phyloP scores from a whole-genome alignment of 106 monocot species.

The Platanthera zijinensis region DNA sequence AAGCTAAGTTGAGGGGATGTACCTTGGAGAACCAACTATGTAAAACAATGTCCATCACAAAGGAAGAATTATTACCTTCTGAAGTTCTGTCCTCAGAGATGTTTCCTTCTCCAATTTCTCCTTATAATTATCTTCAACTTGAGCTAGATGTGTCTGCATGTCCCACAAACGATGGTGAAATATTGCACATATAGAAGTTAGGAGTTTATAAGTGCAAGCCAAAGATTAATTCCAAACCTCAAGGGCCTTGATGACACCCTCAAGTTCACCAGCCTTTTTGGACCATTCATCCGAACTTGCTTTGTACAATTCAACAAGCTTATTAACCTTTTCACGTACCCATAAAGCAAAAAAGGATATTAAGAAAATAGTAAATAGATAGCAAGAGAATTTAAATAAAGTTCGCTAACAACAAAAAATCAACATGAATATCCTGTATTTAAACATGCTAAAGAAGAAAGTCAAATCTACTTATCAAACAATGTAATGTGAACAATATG shows the following conservation, averaged over 20 bases:
- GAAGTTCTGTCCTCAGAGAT: constrained; percentile 37
- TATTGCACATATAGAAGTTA: not conserved
- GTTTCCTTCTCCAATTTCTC: constrained; percentile 77
- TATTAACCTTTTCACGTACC: constrained; percentile 40
- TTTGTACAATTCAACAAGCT: constrained; percentile 90
- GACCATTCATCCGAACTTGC: constrained; percentile 93
- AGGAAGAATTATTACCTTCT: constrained; percentile 43
- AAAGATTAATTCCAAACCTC: constrained; percentile 43
- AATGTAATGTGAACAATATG: not conserved
- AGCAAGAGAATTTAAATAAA: not conserved
- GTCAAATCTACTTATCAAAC: not conserved
- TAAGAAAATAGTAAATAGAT: not conserved
- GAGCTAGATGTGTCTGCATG: constrained; percentile 68
- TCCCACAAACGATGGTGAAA: constrained; percentile 1
- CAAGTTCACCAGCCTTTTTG: constrained; percentile 84
- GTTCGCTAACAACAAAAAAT: not conserved
- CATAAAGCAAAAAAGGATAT: not conserved
- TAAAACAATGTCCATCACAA: not conserved
- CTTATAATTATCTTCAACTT: constrained; percentile 83
- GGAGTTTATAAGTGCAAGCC: not conserved
- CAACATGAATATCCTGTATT: not conserved
- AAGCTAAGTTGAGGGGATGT: not conserved
- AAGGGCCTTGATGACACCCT: constrained; percentile 94
- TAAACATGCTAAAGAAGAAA: not conserved
- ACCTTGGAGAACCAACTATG: not conserved